Base-by-base conservation (phyloP, 2,329 filamentous ascomycete species). In the Alternaria viburni region DNA sequence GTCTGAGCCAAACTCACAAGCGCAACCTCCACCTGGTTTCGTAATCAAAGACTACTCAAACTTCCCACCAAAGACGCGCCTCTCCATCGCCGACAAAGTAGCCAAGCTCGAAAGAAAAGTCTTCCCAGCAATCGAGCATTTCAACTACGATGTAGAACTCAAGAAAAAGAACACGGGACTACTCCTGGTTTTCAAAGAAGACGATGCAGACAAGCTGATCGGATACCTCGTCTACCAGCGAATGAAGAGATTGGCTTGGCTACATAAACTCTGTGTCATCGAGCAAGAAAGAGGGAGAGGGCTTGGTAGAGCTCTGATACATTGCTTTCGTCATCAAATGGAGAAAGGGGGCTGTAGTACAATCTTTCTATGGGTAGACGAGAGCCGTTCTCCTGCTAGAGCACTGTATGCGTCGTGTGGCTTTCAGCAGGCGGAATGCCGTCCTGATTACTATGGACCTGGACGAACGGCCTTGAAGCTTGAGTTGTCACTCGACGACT, bases 241-340 rank as follows among this genome's bases (percentile, higher is more conserved):
- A 21, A 65, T 70, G 55, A 74, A 74, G 36, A 64, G 69, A 51
- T 66, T 79, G 25, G 82, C 82, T 17, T 79, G 84, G 57, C 77
- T 87, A 46, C 84, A 87, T 70, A 87, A 87, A 67, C 77, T 86
- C 41, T 86, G 84, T 65, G 83, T 86, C 13, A 73, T 81, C 26
- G 81, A 83, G 69, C 67, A 76, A 45, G 79, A 83, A 72, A 82
- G 84, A 68, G 76, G 80, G 26, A 79, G 80, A 70, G 84, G 84
- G n/a, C 70, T 86, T 21, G 85, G 81, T 46, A 79, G 74, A 64
- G 76, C 77, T 71, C 74, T 86, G 62, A 73, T 86, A 71, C 72
- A 77, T 63, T 80, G 80, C 65, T 79, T 86, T 67, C 76, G 79
- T 54, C 68, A 75, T 54, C 77, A 79, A 52, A 77, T 86, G 59